phyloP scores from a whole-genome alignment of 345 rosid genomes.

The Populus nigra region DNA sequence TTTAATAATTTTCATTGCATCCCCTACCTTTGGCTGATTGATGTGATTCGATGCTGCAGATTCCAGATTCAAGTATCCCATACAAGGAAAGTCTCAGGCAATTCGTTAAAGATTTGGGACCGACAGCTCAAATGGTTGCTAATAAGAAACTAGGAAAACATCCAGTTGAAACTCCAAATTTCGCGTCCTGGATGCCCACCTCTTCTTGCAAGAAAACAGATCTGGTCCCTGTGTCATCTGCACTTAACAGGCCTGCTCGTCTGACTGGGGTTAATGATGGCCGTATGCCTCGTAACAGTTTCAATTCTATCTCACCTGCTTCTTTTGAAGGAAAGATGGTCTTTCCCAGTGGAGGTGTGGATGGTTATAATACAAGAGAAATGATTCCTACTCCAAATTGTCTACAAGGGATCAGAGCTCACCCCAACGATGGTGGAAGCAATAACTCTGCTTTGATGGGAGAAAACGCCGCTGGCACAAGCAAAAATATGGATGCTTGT shows the following conservation, averaged over 20 bases:
- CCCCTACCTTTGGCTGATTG: not conserved
- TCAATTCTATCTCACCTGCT: not conserved
- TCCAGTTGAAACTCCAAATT: conserved; percentile 8
- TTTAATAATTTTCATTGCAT: not conserved
- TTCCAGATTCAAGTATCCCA: not conserved
- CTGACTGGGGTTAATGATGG: not conserved
- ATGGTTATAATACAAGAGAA: not conserved
- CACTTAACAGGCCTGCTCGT: conserved; percentile 1
- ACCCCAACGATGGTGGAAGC: not conserved
- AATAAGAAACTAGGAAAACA: conserved; percentile 10
- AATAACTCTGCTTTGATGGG: not conserved
- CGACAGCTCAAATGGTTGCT: conserved; percentile 21
- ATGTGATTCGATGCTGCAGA: conserved; percentile 10
- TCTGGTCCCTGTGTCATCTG: not conserved
- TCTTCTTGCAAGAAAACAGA: not conserved
- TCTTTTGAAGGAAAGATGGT: conserved; percentile 14
- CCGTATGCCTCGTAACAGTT: not conserved
- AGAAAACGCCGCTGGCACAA: not conserved
- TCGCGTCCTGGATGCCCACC: not conserved
- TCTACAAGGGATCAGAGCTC: not conserved
- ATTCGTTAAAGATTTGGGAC: conserved; percentile 22
- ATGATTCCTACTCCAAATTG: not conserved
- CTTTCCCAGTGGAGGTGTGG: not conserved
- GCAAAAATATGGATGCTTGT: conserved; percentile 1
- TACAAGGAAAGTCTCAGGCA: conserved; percentile 17